phyloP scores from a whole-genome alignment of 1,139 yeast species.

The Diutina rugosa region DNA sequence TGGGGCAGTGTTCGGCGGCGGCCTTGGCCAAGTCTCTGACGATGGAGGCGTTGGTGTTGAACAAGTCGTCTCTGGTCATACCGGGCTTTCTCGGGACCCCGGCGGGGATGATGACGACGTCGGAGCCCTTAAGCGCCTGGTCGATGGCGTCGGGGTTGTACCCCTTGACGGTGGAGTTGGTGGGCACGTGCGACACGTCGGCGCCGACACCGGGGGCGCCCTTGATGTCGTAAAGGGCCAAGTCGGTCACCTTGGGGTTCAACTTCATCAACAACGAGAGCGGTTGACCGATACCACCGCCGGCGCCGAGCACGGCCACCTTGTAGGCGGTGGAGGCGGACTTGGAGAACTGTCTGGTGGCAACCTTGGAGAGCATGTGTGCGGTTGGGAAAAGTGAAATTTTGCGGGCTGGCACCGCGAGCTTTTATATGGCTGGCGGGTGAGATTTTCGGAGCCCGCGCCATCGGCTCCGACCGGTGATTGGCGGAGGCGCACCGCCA shows the following conservation, averaged over 20 bases:
- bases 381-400: neutral
- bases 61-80: conserved; percentile 94
- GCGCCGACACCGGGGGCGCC: conserved; percentile 90
- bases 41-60: conserved; percentile 86
- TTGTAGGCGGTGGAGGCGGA: conserved; percentile 13
- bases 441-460: too few relatives aligned
- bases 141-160: conserved; percentile 35
- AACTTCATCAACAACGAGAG: conserved; percentile 72
- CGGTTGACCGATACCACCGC: conserved; percentile 98
- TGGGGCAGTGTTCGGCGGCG: conserved; percentile 60
- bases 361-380: neutral
- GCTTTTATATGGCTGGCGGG: neutral
- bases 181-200: conserved; percentile 82
- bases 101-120: conserved; percentile 82
- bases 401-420: neutral
- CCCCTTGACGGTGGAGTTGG: conserved; percentile 59
- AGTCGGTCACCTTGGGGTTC: conserved; percentile 66
- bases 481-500: too few relatives aligned
- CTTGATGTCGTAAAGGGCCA: conserved; percentile 78
- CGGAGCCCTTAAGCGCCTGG: conserved; percentile 38
- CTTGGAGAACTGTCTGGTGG: conserved; percentile 1
- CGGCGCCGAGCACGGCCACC: conserved; percentile 90
- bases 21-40: conserved; percentile 75
- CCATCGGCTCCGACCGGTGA: too few relatives aligned
- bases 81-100: conserved; percentile 98